These are phyloP conservation scores for Xenoacremonium recifei DNA, from an alignment of 2,329 filamentous ascomycete species.

Conservation along the genomic window DNA sequence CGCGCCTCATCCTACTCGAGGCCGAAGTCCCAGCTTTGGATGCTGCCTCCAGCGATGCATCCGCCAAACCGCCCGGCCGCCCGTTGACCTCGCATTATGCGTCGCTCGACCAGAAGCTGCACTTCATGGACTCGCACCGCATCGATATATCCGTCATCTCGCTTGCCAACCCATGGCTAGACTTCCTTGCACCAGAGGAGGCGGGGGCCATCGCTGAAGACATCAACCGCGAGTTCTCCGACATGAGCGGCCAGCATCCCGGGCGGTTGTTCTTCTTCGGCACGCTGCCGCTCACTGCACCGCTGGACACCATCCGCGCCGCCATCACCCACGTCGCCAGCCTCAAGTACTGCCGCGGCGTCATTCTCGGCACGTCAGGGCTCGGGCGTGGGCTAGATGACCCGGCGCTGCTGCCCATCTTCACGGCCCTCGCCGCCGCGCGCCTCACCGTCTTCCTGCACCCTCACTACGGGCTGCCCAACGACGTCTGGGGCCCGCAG, in stretches of 20 bases:
- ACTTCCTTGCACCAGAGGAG: conserved; percentile 67
- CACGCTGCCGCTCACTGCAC: conserved; percentile 73
- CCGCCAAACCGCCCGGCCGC: conserved; percentile 65
- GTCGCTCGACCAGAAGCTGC: conserved; percentile 74
- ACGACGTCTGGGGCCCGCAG: conserved; percentile 73
- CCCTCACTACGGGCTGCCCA: conserved; percentile 86
- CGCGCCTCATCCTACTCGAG: conserved; percentile 65
- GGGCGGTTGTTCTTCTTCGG: conserved; percentile 81
- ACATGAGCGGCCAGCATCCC: conserved; percentile 64
- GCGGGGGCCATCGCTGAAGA: conserved; percentile 61
- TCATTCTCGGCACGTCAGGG: conserved; percentile 84
- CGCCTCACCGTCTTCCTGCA: conserved; percentile 76
- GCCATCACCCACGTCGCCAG: conserved; percentile 62
- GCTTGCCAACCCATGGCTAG: conserved; percentile 91
- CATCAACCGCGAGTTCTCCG: conserved; percentile 77
- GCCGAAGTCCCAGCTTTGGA: conserved; percentile 46
- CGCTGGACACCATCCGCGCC: conserved; percentile 57
- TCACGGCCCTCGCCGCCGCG: conserved; percentile 64
- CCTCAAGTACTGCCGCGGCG: conserved; percentile 72
- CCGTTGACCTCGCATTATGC: conserved; percentile 84
- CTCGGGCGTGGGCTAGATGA: conserved; percentile 82
- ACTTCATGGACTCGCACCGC: conserved; percentile 82
- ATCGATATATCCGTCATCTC: conserved; percentile 85
- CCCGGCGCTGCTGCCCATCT: conserved; percentile 67
- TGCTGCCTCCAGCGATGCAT: conserved; percentile 52